Evolutionary conservation across 2,329 filamentous ascomycete genomes (phyloP), one percentile per base, ranked within the genome.

Genomic region (Penicillium expansum): DNA sequence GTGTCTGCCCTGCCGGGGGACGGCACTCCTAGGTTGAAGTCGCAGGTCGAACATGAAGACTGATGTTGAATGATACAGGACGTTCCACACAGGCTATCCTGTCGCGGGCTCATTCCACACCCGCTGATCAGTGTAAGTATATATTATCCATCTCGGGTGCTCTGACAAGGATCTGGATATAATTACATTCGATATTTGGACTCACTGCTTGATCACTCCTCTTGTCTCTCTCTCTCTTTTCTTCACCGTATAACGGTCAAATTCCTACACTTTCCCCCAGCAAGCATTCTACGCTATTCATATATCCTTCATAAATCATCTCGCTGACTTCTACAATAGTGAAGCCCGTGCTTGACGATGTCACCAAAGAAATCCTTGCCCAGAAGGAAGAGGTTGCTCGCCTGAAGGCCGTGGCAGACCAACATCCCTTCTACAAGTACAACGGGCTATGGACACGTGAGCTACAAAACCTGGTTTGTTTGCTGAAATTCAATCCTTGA

Each of bases 391-490:
- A 87, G 43, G 83, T 97, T 44, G 77, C 80, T 56, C 85, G 87
- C 64, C 84, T 99, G 43, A 83, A 85, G 59, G 77, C 82, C 53
- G 83, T 90, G 53, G 91, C 92, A 2, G 92, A 91, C 27, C 83
- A 90, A 72, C 88, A 95, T 69, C 93, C 94, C 0, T 99, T 97
- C 81, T 99, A 97, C 86, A 97, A 96, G 83, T 97, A 95, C 80
- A 97, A 97, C 76, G 79, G 82, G 55, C 85, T 91, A 72, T 99
- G 94, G 94, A 84, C 86, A 29, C 85, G 91, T 57, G 86, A 90
- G 68, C 79, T 97, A 53, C 93, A 97, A 75, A 91, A 90, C 72
- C 84, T 90, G 43, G 85, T 83, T 82, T 82, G 77, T 80, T 76
- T 20, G 48, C 33, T 39, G 44, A 22, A 24, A 37, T 16, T 35